phyloP scores from a whole-genome alignment of 805 yeast genomes.

The Spathaspora boniae region DNA sequence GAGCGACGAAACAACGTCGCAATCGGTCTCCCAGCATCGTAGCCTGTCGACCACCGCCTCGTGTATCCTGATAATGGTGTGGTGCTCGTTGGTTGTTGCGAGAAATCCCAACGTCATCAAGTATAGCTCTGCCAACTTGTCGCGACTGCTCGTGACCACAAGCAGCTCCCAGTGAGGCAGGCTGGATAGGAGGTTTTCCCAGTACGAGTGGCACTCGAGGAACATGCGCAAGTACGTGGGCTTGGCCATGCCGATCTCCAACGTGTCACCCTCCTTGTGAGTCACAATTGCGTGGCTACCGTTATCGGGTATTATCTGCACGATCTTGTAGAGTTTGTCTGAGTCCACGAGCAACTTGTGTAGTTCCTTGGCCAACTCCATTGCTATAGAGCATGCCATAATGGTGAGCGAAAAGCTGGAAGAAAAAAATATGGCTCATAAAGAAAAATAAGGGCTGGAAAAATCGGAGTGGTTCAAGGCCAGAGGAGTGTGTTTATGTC shows the following conservation, averaged over 20 bases:
- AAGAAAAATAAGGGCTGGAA: too few species aligned
- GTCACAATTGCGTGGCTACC: neutral
- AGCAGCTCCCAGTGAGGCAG: slow-evolving; percentile 2
- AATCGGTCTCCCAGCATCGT: slow-evolving; percentile 12
- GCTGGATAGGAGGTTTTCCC: slow-evolving; percentile 23
- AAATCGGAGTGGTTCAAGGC: neutral
- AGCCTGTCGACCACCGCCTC: slow-evolving; percentile 19
- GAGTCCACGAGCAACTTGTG: neutral
- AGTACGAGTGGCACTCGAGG: slow-evolving; percentile 27
- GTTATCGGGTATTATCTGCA: slow-evolving; percentile 5
- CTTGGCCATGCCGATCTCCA: slow-evolving; percentile 34
- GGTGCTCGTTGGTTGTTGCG: slow-evolving; percentile 38
- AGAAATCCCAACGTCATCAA: slow-evolving; percentile 31
- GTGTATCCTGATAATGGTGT: slow-evolving; percentile 27
- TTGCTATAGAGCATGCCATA: neutral
- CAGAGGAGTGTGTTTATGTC: neutral
- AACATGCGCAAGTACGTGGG: slow-evolving; percentile 26
- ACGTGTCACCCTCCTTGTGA: slow-evolving; percentile 10
- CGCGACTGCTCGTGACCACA: slow-evolving; percentile 1
- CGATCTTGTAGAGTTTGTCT: slow-evolving; percentile 6
- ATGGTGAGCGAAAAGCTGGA: neutral
- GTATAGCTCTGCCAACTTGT: slow-evolving; percentile 13
- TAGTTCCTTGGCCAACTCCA: slow-evolving; percentile 3
- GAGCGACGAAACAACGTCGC: slow-evolving; percentile 30
- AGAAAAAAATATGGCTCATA: slow-evolving; percentile 1